Conservation (phyloP, 225 moss, liverwort and hornwort species). For the Ulota crispa region DNA sequence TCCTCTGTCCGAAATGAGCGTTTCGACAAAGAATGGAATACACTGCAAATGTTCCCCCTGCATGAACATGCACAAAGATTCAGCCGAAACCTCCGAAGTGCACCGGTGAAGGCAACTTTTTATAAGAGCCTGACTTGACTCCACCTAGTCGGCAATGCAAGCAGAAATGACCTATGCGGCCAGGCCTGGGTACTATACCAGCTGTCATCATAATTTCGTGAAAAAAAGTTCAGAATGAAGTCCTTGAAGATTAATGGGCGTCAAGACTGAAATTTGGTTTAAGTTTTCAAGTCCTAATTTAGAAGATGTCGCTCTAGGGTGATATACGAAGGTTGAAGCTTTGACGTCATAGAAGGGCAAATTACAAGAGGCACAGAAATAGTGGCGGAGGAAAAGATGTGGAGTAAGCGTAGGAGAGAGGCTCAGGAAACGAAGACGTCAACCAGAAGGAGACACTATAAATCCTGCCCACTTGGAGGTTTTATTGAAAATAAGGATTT, state of each 20-base stretch:
- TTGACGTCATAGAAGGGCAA: no score
- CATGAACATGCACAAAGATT: conserved; percentile 13
- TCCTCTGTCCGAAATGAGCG: conserved; percentile 56
- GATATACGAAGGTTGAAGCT: no score
- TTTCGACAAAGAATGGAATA: conserved; percentile 66
- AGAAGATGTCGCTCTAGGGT: no score
- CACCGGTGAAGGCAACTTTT: background rate
- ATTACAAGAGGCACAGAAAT: no score
- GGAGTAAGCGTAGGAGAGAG: no score
- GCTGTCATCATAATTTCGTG: background rate
- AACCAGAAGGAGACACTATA: no score
- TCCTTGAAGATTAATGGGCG: background rate
- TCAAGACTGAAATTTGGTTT: no score
- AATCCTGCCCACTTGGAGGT: no score
- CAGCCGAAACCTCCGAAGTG: conserved; percentile 5
- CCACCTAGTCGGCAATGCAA: background rate
- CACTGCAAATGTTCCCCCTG: conserved; percentile 76
- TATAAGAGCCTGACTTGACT: background rate
- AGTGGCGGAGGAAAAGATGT: no score
- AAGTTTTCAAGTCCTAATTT: no score
- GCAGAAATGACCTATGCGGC: background rate
- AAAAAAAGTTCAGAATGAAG: conserved; percentile 4
- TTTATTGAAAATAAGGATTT: no score
- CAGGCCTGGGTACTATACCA: background rate
- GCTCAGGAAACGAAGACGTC: no score